Conservation (phyloP, 352 stramenopile species). For the Phytopythium helicoides region DNA sequence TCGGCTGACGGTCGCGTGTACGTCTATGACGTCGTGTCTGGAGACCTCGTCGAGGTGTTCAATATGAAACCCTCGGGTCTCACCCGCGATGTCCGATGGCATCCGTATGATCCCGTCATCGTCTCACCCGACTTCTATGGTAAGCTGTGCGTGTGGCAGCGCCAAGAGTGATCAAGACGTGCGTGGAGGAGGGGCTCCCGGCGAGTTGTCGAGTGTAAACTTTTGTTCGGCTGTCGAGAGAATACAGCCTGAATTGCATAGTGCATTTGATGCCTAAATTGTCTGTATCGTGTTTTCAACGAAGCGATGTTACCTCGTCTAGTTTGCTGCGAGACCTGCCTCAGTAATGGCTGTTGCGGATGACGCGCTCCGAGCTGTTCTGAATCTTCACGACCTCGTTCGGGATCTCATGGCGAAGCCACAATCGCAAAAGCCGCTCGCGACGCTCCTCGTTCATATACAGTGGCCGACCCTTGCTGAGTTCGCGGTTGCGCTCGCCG, state of each 20-base stretch:
- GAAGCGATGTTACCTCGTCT: too few relatives aligned
- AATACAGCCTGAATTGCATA: too few relatives aligned
- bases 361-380: conserved; percentile 87
- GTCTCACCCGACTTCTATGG: conserved; percentile 86
- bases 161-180: conserved; percentile 23
- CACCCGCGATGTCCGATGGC: conserved; percentile 82
- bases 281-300: too few relatives aligned
- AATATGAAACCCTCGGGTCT: conserved; percentile 75
- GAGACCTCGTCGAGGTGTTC: conserved; percentile 75
- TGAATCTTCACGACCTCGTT: conserved; percentile 88
- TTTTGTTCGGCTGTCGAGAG: too few relatives aligned
- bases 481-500: conserved; percentile 75
- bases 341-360: conserved; percentile 86
- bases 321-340: too few relatives aligned
- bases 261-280: too few relatives aligned
- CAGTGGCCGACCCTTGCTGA: conserved; percentile 79
- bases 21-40: conserved; percentile 76
- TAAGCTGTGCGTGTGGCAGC: conserved; percentile 83
- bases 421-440: conserved; percentile 71
- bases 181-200: too few relatives aligned
- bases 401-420: conserved; percentile 78
- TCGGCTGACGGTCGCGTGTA: conserved; percentile 83
- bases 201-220: too few relatives aligned
- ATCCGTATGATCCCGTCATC: conserved; percentile 78
- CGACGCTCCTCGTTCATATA: conserved; percentile 75